A percentile compares a stretch with the other conserved stretches of the same genome.
Evolutionary conservation across 164 flowering plant species (phyloP).

Genomic region (Annona cherimola): DNA sequence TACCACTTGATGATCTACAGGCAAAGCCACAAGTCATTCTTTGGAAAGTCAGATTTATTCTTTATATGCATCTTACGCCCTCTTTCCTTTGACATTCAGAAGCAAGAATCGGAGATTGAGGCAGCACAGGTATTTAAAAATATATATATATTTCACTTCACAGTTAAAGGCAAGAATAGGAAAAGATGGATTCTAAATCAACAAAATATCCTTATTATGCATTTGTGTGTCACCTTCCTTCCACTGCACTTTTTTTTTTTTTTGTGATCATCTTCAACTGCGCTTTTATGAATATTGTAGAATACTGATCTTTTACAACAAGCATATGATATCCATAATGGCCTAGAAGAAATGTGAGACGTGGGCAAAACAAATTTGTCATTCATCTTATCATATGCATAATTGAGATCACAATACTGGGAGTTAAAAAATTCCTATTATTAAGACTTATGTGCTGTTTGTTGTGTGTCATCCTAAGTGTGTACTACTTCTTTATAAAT

Average conservation of each 20-base stretch:
- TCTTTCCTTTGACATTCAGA: conserved; percentile 47
- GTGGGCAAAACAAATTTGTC: too few species aligned
- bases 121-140: conserved; percentile 51
- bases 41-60: conserved; percentile 62
- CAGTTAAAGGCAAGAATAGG: neutral
- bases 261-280: neutral
- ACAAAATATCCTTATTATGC: neutral
- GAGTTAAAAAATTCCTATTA: too few species aligned
- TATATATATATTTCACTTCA: too few species aligned
- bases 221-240: neutral
- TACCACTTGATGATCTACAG: conserved; percentile 23
- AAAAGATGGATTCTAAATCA: neutral
- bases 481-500: too few species aligned
- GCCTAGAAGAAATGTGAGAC: too few species aligned
- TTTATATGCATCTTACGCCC: conserved; percentile 70
- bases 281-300: neutral
- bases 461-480: too few species aligned
- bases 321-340: too few species aligned
- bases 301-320: too few species aligned
- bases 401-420: too few species aligned
- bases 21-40: conserved; percentile 56
- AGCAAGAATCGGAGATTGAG: conserved; percentile 54
- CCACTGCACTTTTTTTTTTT: neutral
- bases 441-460: too few species aligned
- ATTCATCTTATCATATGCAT: too few species aligned